Evolutionary conservation across 257 asterid species (phyloP).

Genomic region (Scutellaria baicalensis): DNA sequence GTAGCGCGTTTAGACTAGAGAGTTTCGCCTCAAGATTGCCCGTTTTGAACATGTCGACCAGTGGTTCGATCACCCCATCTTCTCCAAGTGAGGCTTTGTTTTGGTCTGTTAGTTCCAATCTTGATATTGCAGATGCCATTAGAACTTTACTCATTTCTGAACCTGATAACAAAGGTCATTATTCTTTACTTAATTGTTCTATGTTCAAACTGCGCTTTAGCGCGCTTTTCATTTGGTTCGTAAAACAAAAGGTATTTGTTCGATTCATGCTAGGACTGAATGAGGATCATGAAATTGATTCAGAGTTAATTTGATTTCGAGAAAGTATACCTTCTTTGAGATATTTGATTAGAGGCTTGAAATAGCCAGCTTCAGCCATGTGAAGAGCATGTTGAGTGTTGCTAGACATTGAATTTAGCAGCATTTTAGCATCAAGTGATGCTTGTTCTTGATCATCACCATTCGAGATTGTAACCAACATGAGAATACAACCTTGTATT

Average conservation of each 20-base stretch:
- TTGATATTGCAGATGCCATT: constrained; percentile 84
- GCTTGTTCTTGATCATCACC: constrained; percentile 46
- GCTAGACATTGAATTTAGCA: constrained; percentile 54
- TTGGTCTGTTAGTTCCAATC: constrained; percentile 70
- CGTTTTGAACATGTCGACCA: constrained; percentile 60
- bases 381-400: constrained; percentile 80
- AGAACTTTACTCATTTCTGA: constrained; percentile 83
- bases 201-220: too few relatives aligned
- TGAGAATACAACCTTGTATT: constrained; percentile 63
- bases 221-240: too few relatives aligned
- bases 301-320: too few relatives aligned
- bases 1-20: constrained; percentile 63
- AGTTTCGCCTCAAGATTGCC: constrained; percentile 82
- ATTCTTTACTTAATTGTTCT: too few relatives aligned
- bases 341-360: constrained; percentile 67
- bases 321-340: constrained; percentile 58
- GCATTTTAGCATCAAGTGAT: constrained; percentile 44
- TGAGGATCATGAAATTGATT: too few relatives aligned
- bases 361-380: constrained; percentile 96
- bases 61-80: constrained; percentile 60
- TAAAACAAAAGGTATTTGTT: too few relatives aligned
- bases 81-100: constrained; percentile 58
- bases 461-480: constrained; percentile 67
- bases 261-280: too few relatives aligned
- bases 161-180: constrained; percentile 33